Evolutionary conservation across 768 basidiomycete species (phyloP).

Genomic region (Boletus fagicola): DNA sequence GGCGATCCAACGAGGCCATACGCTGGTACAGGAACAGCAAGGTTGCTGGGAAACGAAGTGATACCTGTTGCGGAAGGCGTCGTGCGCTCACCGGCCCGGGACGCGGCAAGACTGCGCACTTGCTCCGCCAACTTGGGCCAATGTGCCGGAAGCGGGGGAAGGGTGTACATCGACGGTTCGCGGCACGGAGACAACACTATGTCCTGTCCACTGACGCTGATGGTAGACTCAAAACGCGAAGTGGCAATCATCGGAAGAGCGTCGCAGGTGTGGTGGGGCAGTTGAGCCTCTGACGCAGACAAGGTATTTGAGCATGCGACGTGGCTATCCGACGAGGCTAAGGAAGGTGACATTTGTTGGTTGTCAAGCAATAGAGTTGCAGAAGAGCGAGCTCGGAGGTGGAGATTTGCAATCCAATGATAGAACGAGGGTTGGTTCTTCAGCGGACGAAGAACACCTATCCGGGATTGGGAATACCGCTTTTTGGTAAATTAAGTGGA

Average conservation of each 20-base stretch:
- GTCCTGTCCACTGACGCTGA: conserved; percentile 2
- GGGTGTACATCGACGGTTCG: conserved; percentile 5
- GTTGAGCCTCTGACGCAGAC: neutral
- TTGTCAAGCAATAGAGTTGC: conserved; percentile 31
- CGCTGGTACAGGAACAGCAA: neutral
- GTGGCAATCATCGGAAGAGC: conserved; percentile 22
- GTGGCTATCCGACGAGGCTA: conserved; percentile 9
- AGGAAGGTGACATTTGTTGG: conserved; percentile 35
- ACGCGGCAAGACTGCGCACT: neutral
- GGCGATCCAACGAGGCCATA: conserved; percentile 28
- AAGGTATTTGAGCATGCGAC: conserved; percentile 29
- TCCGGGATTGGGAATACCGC: conserved; percentile 17
- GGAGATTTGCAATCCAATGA: conserved; percentile 33
- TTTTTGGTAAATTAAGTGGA: conserved; percentile 16
- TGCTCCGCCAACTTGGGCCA: conserved; percentile 14
- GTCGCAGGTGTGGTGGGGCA: conserved; percentile 2
- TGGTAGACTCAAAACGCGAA: neutral
- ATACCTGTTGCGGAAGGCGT: neutral
- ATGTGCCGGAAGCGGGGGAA: neutral
- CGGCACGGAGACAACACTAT: conserved; percentile 3
- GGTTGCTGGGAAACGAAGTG: conserved; percentile 1
- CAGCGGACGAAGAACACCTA: conserved; percentile 17
- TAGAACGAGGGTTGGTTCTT: conserved; percentile 21
- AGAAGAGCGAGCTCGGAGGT: conserved; percentile 14
- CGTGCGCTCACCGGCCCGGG: conserved; percentile 3